phyloP scores from a whole-genome alignment of 306 rosid species.

The Biancaea sappan region DNA sequence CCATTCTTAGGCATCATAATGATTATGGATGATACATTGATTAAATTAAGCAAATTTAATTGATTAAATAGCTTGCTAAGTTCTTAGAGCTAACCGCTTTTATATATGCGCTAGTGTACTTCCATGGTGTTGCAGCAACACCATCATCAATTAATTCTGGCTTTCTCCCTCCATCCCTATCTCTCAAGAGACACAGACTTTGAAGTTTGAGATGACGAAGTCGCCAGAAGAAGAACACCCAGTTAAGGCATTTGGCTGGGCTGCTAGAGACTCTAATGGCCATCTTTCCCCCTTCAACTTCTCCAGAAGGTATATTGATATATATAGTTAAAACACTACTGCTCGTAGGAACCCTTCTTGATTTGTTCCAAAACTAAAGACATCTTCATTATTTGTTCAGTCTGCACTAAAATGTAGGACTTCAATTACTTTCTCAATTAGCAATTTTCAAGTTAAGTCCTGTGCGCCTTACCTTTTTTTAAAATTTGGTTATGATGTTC shows the following conservation, averaged over 20 bases:
- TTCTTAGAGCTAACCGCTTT: too few relatives aligned
- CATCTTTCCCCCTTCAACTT: constrained; percentile 37
- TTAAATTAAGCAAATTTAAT: too few relatives aligned
- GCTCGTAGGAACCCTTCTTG: not conserved
- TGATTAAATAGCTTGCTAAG: too few relatives aligned
- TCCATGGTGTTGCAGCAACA: not conserved
- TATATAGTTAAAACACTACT: too few relatives aligned
- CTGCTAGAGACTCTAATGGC: constrained; percentile 33
- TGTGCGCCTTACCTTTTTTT: not conserved
- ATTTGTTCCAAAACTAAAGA: not conserved
- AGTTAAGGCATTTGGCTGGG: constrained; percentile 38
- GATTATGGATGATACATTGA: too few relatives aligned
- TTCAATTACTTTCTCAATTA: too few relatives aligned
- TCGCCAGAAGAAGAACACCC: constrained; percentile 33
- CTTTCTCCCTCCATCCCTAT: not conserved
- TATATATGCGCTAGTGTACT: not conserved
- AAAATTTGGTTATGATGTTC: not conserved
- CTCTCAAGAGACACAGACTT: not conserved
- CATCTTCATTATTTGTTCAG: too few relatives aligned
- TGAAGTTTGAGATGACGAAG: constrained; percentile 1
- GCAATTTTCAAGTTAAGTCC: too few relatives aligned
- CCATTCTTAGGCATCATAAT: too few relatives aligned
- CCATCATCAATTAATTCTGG: not conserved
- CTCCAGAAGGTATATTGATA: constrained; percentile 44
- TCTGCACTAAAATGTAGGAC: too few relatives aligned